Evolutionary conservation across 768 basidiomycete species (phyloP), one percentile per base, ranked within the genome.

Genomic region (Tricholoma sp.): DNA sequence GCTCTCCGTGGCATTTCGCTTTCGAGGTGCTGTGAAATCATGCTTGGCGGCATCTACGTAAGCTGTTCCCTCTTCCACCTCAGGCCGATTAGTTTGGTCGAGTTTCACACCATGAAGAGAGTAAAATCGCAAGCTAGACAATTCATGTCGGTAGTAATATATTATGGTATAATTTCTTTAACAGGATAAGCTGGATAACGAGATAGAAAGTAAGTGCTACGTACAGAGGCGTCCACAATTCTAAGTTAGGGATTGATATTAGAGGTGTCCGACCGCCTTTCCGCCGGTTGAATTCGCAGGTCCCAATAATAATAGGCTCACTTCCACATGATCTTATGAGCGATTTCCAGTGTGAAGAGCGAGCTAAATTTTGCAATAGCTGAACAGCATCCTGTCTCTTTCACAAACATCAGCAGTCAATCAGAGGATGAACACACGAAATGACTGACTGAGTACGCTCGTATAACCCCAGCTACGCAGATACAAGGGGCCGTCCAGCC

Each of bases 111-210:
- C 66, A 50, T 77, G 72, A 18, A 88, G 66, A 0, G 82, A 70
- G 61, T 91, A 85, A 59, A 86, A 89, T n/a, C 87, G 79, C 57
- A 89, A 71, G 4, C 83, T 80, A 6, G 70, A 67, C 15, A 73
- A 68, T n/a, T 75, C 65, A 37, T 87, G 85, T 11, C 81, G 78
- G 45, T 69, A 66, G 64, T 86, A 89, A 51, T 76, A 72, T 37
- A 85, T 73, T 36, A 81, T 32, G 56, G 55, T 66, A 58, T 62
- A 67, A 6, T 67, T 52, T 34, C 63, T 66, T 58, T 20, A 20
- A 13, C 52, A 42, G 36, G 54, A 12, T 51, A 18, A 50, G 45
- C 36, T 33, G 62, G 66, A 28, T 24, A 37, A 50, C 6, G n/a
- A 41, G 36, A 45, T 13, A n/a, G 7, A 32, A 13, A 17, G 47